A percentile compares a stretch with the other conserved stretches of the same genome.
Evolutionary conservation across 495 filamentous ascomycete genomes (phyloP).

Genomic region (Xylaria bambusicola): DNA sequence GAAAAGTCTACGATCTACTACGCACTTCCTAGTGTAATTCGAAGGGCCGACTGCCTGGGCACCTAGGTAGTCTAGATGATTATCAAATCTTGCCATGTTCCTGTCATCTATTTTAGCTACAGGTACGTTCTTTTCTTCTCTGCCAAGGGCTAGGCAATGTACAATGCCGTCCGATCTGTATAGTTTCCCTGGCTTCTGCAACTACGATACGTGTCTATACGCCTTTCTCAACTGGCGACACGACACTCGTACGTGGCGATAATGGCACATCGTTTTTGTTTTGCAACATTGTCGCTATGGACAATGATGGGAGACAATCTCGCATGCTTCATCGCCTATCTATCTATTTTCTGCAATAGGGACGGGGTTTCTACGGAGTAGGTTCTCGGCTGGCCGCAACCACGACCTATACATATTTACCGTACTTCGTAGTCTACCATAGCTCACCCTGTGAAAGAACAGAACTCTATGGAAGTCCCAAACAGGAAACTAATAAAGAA

Average conservation of each 20-base stretch:
- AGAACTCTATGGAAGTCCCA: neutral
- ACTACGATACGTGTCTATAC: too few relatives aligned
- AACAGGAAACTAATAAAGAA: slow-evolving; percentile 14
- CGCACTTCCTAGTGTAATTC: too few relatives aligned
- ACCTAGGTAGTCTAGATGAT: too few relatives aligned
- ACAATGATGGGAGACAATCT: neutral
- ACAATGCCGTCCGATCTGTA: neutral
- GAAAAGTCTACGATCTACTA: neutral
- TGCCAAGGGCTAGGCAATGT: slow-evolving; percentile 10
- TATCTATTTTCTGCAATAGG: too few relatives aligned
- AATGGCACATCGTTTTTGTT: too few relatives aligned
- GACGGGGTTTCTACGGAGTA: neutral
- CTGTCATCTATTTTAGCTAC: too few relatives aligned
- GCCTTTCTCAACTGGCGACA: too few relatives aligned
- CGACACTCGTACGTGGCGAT: too few relatives aligned
- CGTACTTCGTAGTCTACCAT: slow-evolving; percentile 10
- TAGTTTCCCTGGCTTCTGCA: too few relatives aligned
- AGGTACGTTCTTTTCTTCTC: neutral
- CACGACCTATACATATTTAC: slow-evolving; percentile 9
- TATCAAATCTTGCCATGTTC: too few relatives aligned
- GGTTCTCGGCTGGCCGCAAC: neutral
- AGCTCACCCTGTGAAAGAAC: slow-evolving; percentile 2
- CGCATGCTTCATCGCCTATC: too few relatives aligned
- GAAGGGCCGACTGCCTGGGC: too few relatives aligned
- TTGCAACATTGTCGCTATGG: neutral